These are phyloP conservation scores for Monosporascus sp. DNA, from an alignment of 2,329 filamentous ascomycete species.

Conservation along the genomic window DNA sequence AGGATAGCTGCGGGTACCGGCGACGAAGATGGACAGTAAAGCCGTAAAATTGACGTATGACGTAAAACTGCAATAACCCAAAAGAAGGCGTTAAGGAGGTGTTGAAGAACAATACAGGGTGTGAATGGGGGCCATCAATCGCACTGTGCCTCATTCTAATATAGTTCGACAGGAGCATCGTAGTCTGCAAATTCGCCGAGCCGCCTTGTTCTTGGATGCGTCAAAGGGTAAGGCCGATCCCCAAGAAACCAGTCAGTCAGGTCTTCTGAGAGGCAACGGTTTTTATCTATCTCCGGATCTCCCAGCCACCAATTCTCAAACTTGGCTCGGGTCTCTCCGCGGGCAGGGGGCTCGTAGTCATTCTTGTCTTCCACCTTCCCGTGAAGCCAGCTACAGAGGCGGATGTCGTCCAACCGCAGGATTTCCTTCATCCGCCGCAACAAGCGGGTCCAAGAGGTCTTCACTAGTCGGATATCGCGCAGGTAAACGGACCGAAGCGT, in stretches of 20 bases:
- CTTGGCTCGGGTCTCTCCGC: background rate
- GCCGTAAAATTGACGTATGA: too few relatives aligned
- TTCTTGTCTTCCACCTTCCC: background rate
- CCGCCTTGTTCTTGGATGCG: background rate
- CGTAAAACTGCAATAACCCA: too few relatives aligned
- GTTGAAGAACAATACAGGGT: too few relatives aligned
- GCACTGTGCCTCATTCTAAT: too few relatives aligned
- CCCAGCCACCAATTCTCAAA: background rate
- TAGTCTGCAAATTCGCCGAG: too few relatives aligned
- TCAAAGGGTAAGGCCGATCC: background rate
- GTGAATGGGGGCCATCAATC: too few relatives aligned
- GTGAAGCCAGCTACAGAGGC: background rate
- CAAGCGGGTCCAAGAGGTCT: constrained; percentile 1
- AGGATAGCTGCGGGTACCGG: too few relatives aligned
- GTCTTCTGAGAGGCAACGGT: background rate
- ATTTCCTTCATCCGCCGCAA: background rate
- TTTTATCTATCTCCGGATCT: background rate
- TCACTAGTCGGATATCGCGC: background rate
- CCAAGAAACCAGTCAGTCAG: background rate
- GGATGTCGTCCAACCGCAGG: background rate
- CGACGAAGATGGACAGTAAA: too few relatives aligned
- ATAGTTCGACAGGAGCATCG: too few relatives aligned
- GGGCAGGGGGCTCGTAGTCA: background rate
- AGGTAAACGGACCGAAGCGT: background rate
- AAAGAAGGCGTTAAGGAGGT: too few relatives aligned